phyloP scores from a whole-genome alignment of 169 alveolate species.

The Condylostoma magnum region DNA sequence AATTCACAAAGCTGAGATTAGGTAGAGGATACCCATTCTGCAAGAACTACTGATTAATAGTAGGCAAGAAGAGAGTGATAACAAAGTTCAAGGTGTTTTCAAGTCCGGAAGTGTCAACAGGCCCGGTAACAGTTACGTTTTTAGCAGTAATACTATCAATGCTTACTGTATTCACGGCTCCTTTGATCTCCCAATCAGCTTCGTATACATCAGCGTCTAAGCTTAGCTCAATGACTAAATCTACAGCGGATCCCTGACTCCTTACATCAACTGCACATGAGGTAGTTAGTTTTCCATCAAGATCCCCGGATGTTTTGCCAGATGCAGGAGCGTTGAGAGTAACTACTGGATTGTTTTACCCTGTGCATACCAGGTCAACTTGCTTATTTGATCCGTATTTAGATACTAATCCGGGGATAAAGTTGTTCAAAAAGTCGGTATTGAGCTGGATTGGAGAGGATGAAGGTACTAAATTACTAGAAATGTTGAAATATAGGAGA shows the following conservation, averaged over 20 bases:
- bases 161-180: background rate
- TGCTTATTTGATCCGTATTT: background rate
- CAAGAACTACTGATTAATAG: background rate
- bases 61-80: background rate
- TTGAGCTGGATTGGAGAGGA: background rate
- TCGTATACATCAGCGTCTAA: background rate
- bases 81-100: background rate
- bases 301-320: background rate
- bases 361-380: background rate
- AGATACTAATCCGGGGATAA: slow-evolving; percentile 14
- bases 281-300: background rate
- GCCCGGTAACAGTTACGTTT: background rate
- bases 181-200: background rate
- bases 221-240: background rate
- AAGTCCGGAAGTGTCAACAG: background rate
- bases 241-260: background rate
- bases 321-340: no score
- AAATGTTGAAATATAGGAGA: background rate
- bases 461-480: background rate
- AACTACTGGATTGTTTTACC: background rate
- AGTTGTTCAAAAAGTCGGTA: background rate
- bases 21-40: background rate
- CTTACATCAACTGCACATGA: background rate
- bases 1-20: background rate
- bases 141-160: background rate